These are phyloP conservation scores for Canavalia ensiformis DNA, from an alignment of 306 rosid genomes.

Conservation along the genomic window DNA sequence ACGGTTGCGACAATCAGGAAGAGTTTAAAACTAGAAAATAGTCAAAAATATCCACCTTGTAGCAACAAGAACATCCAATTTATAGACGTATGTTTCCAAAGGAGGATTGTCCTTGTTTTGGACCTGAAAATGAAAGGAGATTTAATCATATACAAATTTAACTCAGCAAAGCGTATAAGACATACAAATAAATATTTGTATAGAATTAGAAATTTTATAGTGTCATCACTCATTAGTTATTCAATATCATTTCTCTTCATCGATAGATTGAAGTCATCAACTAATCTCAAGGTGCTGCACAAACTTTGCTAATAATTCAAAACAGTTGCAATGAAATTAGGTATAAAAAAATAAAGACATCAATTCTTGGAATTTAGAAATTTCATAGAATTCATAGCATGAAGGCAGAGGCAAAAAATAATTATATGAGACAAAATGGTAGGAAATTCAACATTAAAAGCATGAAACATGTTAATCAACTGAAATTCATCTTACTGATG, in stretches of 20 bases:
- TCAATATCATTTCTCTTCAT: not conserved
- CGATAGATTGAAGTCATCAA: not conserved
- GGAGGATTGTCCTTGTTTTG: conserved; percentile 91
- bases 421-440: not conserved
- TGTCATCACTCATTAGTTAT: not conserved
- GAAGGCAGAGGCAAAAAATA: not conserved
- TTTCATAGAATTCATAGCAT: conserved; percentile 18
- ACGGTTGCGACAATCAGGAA: conserved; percentile 57
- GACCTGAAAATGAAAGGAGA: conserved; percentile 67
- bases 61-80: conserved; percentile 82
- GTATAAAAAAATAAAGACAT: too few relatives aligned
- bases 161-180: conserved; percentile 4
- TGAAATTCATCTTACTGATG: too few relatives aligned
- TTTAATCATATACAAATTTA: conserved; percentile 47
- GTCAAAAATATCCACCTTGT: conserved; percentile 90
- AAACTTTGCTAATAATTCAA: conserved; percentile 13
- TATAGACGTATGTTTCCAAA: conserved; percentile 76
- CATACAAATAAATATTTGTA: not conserved
- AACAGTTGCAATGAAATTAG: not conserved
- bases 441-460: too few relatives aligned
- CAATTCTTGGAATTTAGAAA: not conserved
- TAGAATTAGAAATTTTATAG: not conserved
- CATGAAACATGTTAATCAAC: too few relatives aligned
- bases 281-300: conserved; percentile 1
- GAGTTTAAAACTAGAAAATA: conserved; percentile 84